phyloP scores from a whole-genome alignment of 345 rosid species.

The Cardiospermum halicacabum region DNA sequence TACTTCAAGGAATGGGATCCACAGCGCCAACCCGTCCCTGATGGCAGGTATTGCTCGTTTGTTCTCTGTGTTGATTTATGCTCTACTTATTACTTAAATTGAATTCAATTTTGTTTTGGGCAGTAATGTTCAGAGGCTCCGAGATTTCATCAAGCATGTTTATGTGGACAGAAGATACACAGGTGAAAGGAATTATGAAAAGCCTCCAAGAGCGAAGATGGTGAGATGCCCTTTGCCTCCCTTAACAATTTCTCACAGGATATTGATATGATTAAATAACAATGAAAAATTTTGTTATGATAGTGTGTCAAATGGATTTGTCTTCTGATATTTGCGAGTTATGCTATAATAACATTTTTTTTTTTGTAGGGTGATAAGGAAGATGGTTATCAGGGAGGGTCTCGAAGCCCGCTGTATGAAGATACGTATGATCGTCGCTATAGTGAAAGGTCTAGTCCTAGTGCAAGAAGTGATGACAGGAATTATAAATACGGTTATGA shows the following conservation, averaged over 20 bases:
- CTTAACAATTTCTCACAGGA: slow-evolving; percentile 1
- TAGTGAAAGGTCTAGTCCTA: slow-evolving; percentile 76
- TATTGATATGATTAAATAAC: not conserved
- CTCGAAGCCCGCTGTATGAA: slow-evolving; percentile 85
- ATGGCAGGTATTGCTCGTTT: slow-evolving; percentile 55
- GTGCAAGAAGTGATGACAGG: slow-evolving; percentile 60
- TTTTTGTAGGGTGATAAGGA: slow-evolving; percentile 67
- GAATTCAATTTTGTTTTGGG: slow-evolving; percentile 24
- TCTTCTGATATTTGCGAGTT: slow-evolving; percentile 2
- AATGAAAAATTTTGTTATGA: not conserved
- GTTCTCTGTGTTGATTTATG: not conserved
- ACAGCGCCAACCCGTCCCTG: slow-evolving; percentile 67
- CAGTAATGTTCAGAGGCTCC: slow-evolving; percentile 80
- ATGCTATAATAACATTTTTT: no score
- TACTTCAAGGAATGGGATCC: slow-evolving; percentile 89
- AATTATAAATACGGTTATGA: slow-evolving; percentile 37
- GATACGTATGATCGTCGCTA: slow-evolving; percentile 66
- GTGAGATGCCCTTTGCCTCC: slow-evolving; percentile 35
- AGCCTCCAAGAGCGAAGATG: slow-evolving; percentile 68
- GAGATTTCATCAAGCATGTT: slow-evolving; percentile 86
- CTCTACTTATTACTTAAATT: slow-evolving; percentile 10
- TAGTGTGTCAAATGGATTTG: not conserved
- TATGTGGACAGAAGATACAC: slow-evolving; percentile 80
- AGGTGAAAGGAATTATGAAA: slow-evolving; percentile 70
- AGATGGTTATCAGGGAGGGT: slow-evolving; percentile 58